A percentile compares a stretch with the other conserved stretches of the same genome.
phyloP scores from a whole-genome alignment of 768 basidiomycete species.

The Tylopilus vinaceipallidus region DNA sequence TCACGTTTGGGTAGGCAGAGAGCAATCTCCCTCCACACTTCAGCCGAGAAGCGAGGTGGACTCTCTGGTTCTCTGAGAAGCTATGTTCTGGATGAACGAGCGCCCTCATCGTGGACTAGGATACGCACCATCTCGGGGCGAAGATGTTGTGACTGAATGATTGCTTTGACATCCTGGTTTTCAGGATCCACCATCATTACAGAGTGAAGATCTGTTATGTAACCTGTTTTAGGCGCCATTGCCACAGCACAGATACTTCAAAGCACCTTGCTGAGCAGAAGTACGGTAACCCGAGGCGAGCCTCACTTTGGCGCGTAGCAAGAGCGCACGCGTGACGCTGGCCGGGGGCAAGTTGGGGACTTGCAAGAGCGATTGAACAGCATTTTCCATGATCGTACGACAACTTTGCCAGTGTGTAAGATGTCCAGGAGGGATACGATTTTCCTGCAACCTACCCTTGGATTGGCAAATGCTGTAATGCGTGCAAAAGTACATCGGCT shows the following conservation, averaged over 20 bases:
- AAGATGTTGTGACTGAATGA: conserved; percentile 52
- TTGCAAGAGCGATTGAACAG: conserved; percentile 66
- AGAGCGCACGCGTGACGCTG: conserved; percentile 56
- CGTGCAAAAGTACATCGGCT: conserved; percentile 69
- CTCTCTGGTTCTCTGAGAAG: conserved; percentile 38
- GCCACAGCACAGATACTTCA: background rate
- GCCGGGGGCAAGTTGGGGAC: conserved; percentile 50
- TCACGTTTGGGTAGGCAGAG: conserved; percentile 60
- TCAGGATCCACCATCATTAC: conserved; percentile 63
- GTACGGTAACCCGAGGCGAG: conserved; percentile 57
- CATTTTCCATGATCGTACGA: conserved; percentile 68
- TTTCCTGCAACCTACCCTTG: conserved; percentile 50
- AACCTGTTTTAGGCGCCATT: conserved; percentile 5
- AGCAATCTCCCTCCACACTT: conserved; percentile 73
- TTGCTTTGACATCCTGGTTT: conserved; percentile 63
- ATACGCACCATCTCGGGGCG: conserved; percentile 55
- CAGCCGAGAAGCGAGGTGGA: conserved; percentile 57
- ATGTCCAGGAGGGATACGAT: conserved; percentile 1
- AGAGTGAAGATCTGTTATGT: conserved; percentile 60
- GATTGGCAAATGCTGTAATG: conserved; percentile 76
- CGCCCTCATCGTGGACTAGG: background rate
- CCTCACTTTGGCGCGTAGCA: conserved; percentile 65
- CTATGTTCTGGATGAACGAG: conserved; percentile 13
- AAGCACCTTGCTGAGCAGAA: conserved; percentile 63
- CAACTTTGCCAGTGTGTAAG: conserved; percentile 33